Evolutionary conservation across 371 early-diverging fungal species (phyloP).

Genomic region (Actinomortierella wolfii): DNA sequence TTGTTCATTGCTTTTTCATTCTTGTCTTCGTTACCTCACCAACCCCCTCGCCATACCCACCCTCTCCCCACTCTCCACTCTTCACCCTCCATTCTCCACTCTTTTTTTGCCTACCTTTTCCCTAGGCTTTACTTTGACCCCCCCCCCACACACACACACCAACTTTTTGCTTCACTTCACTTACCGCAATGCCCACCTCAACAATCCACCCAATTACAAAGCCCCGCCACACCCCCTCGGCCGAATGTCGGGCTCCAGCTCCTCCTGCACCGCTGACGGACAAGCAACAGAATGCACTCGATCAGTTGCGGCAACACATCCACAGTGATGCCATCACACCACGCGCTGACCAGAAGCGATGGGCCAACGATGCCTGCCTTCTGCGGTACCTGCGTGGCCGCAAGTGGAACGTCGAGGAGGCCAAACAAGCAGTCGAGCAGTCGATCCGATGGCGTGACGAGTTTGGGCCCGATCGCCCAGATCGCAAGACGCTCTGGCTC

Average conservation of each 20-base stretch:
- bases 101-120: slow-evolving; percentile 5
- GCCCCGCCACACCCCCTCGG: slow-evolving; percentile 23
- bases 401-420: slow-evolving; percentile 70
- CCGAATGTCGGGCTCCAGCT: slow-evolving; percentile 10
- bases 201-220: background rate
- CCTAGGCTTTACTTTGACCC: no score
- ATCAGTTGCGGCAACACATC: slow-evolving; percentile 53
- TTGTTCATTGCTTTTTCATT: background rate
- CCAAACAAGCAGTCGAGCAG: slow-evolving; percentile 66
- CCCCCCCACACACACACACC: background rate
- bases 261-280: slow-evolving; percentile 45
- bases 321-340: slow-evolving; percentile 53
- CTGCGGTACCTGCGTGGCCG: slow-evolving; percentile 80
- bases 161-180: no score
- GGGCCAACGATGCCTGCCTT: slow-evolving; percentile 60
- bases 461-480: slow-evolving; percentile 75
- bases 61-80: background rate
- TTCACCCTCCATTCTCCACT: slow-evolving; percentile 1
- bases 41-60: background rate
- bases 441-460: slow-evolving; percentile 79
- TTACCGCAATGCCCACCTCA: background rate
- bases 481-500: slow-evolving; percentile 69
- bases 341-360: slow-evolving; percentile 54
- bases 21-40: background rate
- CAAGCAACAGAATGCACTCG: slow-evolving; percentile 52